Evolutionary conservation across 2,329 filamentous ascomycete species (phyloP), one percentile per base, ranked within the genome.

Genomic region (Phaeosphaeria sp.): DNA sequence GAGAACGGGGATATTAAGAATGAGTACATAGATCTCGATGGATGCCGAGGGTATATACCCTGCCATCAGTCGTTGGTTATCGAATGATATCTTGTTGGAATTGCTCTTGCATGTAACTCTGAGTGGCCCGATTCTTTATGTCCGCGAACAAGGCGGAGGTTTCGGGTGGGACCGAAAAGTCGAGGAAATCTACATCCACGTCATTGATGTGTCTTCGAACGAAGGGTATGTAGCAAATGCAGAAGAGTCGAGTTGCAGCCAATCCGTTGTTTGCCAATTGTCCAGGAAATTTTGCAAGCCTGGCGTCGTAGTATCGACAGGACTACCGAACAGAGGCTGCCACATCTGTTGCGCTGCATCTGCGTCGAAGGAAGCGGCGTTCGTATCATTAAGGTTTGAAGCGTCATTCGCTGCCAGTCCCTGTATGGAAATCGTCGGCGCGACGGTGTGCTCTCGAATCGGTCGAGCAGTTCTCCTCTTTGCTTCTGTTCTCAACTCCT

Each of bases 401-500:
- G 20, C 44, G 6, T 25, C 21, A 8, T 27, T 27, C 8, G 25
- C 8, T 18, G 24, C 2, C 17, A 22, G 6, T 11, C 20, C 30
- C 17, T n/a, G 49, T 17, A 25, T 20, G 4, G 46, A 20, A 18
- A 47, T 22, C 0, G 46, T 17, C 20, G 49, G 48, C 6, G 49
- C n/a, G 20, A 17, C 44, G 21, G 18, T 4, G 2, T 60, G 55
- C 2, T 22, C 6, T 15, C 54, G 57, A 4, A 59, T 15, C 6
- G 52, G 53, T 45, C 57, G 55, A 13, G 63, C 59, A 9, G 62
- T 62, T 36, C 66, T 66, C 40, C 52, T 60, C 46, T 67, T 73
- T 4, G 74, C 80, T 53, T 82, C 80, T 7, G 74, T 65, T 43
- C 80, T 69, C 21, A 82, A 60, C 53, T 82, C 81, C 47, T 81